Evolutionary conservation across 805 yeast species (phyloP).

Genomic region (Metschnikowia amazonensis): DNA sequence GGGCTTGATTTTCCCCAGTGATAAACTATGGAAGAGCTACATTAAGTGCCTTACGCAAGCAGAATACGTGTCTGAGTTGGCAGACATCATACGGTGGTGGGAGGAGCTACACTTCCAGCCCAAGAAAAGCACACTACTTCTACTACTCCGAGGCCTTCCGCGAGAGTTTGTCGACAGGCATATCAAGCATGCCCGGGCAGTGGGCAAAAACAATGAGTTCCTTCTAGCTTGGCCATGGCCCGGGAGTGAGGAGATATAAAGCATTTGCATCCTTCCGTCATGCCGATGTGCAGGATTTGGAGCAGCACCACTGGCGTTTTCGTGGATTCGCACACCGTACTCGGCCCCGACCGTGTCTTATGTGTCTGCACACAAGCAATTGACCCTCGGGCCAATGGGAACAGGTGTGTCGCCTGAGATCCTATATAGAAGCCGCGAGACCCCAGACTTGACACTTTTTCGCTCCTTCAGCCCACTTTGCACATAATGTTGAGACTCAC

Average conservation of each 20-base stretch:
- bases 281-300: neutral
- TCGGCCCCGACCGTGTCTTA: slow-evolving; percentile 3
- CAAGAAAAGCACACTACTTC: slow-evolving; percentile 32
- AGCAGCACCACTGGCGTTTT: neutral
- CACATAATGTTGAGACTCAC: slow-evolving; percentile 19
- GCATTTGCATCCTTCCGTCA: neutral
- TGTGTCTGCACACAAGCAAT: slow-evolving; percentile 4
- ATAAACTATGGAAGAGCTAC: slow-evolving; percentile 49
- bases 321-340: neutral
- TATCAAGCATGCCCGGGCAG: slow-evolving; percentile 28
- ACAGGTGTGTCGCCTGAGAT: neutral
- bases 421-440: slow-evolving; percentile 10
- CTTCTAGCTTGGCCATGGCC: slow-evolving; percentile 21
- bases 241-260: slow-evolving; percentile 9
- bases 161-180: slow-evolving; percentile 35
- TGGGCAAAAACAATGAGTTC: slow-evolving; percentile 5
- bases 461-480: slow-evolving; percentile 2
- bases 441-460: slow-evolving; percentile 3
- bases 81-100: slow-evolving; percentile 53
- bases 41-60: slow-evolving; percentile 47
- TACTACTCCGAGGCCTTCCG: slow-evolving; percentile 38
- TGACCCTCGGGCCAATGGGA: slow-evolving; percentile 7
- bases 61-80: slow-evolving; percentile 46
- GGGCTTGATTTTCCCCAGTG: slow-evolving; percentile 21
- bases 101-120: slow-evolving; percentile 45